These are phyloP conservation scores for Dichomitus squalens DNA, from an alignment of 1,284 basidiomycete genomes.

Conservation along the genomic window DNA sequence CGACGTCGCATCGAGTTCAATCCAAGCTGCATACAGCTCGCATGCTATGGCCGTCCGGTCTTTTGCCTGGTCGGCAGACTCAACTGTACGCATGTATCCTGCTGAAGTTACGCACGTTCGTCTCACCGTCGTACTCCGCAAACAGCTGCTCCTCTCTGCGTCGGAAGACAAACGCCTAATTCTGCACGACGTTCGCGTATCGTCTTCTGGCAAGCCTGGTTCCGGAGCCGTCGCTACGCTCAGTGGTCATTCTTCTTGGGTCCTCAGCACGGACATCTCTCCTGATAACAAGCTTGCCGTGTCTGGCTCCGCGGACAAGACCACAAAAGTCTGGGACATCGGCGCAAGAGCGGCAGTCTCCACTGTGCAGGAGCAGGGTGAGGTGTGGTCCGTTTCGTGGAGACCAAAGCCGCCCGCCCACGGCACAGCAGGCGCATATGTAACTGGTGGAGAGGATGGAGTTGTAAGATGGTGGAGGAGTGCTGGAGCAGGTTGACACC, in stretches of 20 bases:
- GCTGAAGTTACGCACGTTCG: not conserved
- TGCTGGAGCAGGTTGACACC: conserved; percentile 54
- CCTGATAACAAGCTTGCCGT: conserved; percentile 77
- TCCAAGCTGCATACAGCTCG: conserved; percentile 74
- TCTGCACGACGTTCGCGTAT: conserved; percentile 78
- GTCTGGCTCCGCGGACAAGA: conserved; percentile 85
- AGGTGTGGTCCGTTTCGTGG: conserved; percentile 89
- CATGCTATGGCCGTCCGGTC: conserved; percentile 87
- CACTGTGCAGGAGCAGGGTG: conserved; percentile 75
- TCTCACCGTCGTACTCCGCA: not conserved
- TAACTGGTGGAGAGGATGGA: conserved; percentile 82
- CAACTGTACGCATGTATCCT: conserved; percentile 44
- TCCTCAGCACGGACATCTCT: conserved; percentile 76
- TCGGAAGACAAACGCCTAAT: conserved; percentile 89
- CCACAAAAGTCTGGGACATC: conserved; percentile 88
- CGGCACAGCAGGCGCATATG: conserved; percentile 68
- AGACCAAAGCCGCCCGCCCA: conserved; percentile 60
- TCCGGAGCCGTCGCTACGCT: conserved; percentile 81
- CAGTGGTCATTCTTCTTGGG: conserved; percentile 87
- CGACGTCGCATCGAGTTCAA: conserved; percentile 66
- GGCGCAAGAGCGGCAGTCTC: conserved; percentile 76
- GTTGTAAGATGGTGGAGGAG: conserved; percentile 76
- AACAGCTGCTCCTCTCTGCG: conserved; percentile 77
- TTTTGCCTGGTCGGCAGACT: conserved; percentile 83
- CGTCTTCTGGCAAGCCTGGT: conserved; percentile 57